Conservation (phyloP, 257 asterid species). For the Primulina eburnea region DNA sequence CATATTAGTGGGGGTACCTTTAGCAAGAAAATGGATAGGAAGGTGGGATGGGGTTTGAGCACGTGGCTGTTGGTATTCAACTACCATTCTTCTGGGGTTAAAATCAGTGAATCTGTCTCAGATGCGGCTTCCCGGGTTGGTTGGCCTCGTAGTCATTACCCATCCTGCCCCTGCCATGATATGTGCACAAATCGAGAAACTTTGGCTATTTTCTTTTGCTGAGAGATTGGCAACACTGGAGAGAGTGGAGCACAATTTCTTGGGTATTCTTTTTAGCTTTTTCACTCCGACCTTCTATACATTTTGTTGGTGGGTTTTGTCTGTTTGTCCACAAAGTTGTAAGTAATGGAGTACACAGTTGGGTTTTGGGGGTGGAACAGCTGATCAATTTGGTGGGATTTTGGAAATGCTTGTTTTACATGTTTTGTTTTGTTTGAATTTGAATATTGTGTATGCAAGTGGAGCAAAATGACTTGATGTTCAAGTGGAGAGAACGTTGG, state of each 20-base stretch:
- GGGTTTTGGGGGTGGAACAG: neutral
- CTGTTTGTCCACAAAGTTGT: neutral
- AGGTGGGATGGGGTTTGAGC: neutral
- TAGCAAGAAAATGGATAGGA: neutral
- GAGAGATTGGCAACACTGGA: neutral
- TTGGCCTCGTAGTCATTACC: neutral
- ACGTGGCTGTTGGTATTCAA: slow-evolving; percentile 5
- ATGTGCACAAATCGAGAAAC: neutral
- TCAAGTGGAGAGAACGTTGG: slow-evolving; percentile 26
- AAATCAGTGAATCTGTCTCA: neutral
- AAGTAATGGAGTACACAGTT: neutral
- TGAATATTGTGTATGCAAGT: slow-evolving; percentile 19
- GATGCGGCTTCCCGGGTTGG: neutral
- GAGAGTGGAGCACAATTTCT: neutral
- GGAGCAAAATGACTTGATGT: neutral
- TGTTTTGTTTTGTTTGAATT: slow-evolving; percentile 4
- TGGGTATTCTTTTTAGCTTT: neutral
- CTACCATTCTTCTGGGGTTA: slow-evolving; percentile 14
- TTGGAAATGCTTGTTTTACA: neutral
- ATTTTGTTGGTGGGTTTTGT: neutral
- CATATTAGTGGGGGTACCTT: neutral
- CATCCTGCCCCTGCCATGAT: neutral
- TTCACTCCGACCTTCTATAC: neutral
- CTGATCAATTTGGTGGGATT: neutral
- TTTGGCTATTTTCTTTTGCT: neutral